Evolutionary conservation across 352 stramenopile species (phyloP).

Genomic region (Globisporangium cystogenes): DNA sequence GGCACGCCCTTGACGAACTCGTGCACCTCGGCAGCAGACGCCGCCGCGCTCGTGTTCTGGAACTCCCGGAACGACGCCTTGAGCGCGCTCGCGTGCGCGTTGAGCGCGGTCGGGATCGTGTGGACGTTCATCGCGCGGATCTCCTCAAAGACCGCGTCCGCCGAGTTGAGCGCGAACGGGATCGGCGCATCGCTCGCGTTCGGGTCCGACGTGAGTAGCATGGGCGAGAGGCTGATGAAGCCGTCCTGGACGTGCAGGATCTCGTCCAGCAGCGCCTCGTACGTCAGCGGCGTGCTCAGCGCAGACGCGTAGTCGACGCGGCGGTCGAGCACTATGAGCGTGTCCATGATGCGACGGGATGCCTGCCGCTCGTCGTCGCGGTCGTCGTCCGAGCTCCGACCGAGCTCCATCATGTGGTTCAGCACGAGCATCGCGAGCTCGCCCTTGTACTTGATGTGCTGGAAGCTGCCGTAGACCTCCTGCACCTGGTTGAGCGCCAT

Average conservation of each 20-base stretch:
- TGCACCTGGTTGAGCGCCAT: constrained; percentile 47
- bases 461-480: constrained; percentile 46
- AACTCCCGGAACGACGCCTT: constrained; percentile 54
- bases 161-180: constrained; percentile 51
- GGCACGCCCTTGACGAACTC: constrained; percentile 66
- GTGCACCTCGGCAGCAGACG: constrained; percentile 55
- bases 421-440: constrained; percentile 63
- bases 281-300: constrained; percentile 63
- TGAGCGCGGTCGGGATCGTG: constrained; percentile 38
- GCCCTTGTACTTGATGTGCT: constrained; percentile 77
- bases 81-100: constrained; percentile 39
- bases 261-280: constrained; percentile 66
- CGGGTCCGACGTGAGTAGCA: constrained; percentile 33
- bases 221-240: constrained; percentile 31
- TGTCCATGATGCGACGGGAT: constrained; percentile 26
- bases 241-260: constrained; percentile 57
- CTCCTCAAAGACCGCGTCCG: constrained; percentile 43
- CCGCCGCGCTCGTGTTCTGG: constrained; percentile 32
- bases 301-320: constrained; percentile 63
- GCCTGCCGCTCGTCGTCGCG: not conserved
- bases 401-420: constrained; percentile 56
- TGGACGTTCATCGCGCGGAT: constrained; percentile 67
- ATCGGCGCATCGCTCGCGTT: constrained; percentile 14
- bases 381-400: constrained; percentile 15
- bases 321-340: constrained; percentile 69